Percentiles rank a stretch among this genome's conserved stretches.
Conservation (phyloP, 768 basidiomycete genomes). For the Amanita rubescens region DNA sequence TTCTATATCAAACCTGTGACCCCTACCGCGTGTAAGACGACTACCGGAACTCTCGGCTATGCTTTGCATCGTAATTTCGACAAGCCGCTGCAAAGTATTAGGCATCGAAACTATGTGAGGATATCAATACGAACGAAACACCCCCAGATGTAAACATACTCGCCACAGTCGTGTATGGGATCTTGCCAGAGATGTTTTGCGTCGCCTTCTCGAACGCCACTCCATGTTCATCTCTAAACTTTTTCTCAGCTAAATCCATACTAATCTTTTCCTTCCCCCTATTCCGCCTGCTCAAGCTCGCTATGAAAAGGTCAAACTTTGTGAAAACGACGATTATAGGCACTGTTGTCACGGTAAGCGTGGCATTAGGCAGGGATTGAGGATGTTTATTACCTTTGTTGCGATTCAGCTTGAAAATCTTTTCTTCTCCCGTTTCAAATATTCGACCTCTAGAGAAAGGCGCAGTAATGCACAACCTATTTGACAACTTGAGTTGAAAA, state of each 20-base stretch:
- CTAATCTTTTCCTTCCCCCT: background rate
- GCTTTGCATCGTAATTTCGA: background rate
- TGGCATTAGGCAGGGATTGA: background rate
- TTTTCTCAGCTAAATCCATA: background rate
- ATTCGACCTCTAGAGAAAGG: background rate
- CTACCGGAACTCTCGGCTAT: background rate
- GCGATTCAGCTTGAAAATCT: conserved; percentile 13
- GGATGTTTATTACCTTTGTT: background rate
- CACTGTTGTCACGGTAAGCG: background rate
- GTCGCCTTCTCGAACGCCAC: background rate
- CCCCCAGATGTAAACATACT: background rate
- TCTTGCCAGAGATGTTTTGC: background rate
- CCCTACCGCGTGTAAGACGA: no score
- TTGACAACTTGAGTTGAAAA: background rate
- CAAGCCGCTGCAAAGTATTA: background rate
- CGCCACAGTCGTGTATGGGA: background rate
- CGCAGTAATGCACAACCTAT: background rate
- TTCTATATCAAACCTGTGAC: background rate
- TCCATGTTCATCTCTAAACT: background rate
- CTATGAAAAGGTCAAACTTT: background rate
- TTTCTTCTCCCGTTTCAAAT: conserved; percentile 16
- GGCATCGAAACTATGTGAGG: background rate
- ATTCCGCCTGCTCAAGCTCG: background rate
- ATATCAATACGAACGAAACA: background rate
- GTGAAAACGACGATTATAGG: conserved; percentile 1